phyloP scores from a whole-genome alignment of 225 moss, liverwort and hornwort species.

The Pseudoscleropodium purum region DNA sequence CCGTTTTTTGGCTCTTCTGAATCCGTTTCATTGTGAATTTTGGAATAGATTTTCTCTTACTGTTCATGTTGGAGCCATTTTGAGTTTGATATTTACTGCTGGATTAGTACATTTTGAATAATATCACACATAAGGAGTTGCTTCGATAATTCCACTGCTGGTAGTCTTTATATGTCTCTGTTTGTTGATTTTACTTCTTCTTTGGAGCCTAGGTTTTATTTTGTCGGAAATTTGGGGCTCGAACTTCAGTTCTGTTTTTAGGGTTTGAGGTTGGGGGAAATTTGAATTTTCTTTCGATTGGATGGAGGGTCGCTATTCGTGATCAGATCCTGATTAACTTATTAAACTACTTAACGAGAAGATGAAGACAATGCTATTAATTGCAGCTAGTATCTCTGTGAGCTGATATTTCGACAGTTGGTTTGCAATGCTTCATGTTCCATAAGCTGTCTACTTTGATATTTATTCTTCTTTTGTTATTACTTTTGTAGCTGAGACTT shows the following conservation, averaged over 20 bases:
- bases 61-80: not conserved
- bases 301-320: not conserved
- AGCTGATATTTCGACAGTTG: not conserved
- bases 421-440: not conserved
- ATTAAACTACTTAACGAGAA: not conserved
- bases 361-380: not conserved
- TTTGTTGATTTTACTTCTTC: not conserved
- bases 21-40: not conserved
- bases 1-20: not conserved
- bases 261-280: not conserved
- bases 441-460: not conserved
- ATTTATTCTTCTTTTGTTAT: not conserved
- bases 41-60: not conserved
- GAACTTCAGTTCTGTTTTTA: not conserved
- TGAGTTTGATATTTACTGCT: not conserved
- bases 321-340: not conserved
- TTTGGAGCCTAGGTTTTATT: not conserved
- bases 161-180: not conserved
- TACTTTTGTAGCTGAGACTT: slow-evolving; percentile 73
- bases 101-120: not conserved
- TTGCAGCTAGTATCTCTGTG: not conserved
- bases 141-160: not conserved
- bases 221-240: not conserved
- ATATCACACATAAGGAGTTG: not conserved
- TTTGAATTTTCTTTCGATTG: not conserved